A percentile compares a stretch with the other conserved stretches of the same genome.
These are phyloP conservation scores for Anethum foeniculum DNA, from an alignment of 140 eudicot genomes.

Conservation along the genomic window DNA sequence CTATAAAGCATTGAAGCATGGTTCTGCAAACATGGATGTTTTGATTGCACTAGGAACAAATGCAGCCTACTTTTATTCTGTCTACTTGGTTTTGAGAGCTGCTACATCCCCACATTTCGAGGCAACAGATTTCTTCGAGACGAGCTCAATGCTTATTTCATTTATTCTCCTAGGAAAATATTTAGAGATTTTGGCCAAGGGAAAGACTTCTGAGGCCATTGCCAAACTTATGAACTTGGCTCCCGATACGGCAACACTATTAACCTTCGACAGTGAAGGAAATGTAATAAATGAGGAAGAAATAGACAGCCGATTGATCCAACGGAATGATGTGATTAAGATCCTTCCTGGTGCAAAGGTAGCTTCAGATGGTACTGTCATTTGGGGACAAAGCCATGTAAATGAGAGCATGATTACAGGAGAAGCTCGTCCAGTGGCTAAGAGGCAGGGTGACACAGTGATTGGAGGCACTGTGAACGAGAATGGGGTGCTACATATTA, in stretches of 20 bases:
- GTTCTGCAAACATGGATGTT: conserved; percentile 98
- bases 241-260: conserved; percentile 68
- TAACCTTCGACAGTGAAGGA: conserved; percentile 54
- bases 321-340: conserved; percentile 68
- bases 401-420: conserved; percentile 98
- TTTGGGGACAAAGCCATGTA: conserved; percentile 95
- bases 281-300: conserved; percentile 64
- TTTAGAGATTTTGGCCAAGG: conserved; percentile 84
- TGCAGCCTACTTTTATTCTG: conserved; percentile 92
- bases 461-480: conserved; percentile 92
- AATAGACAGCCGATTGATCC: conserved; percentile 76
- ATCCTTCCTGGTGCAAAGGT: conserved; percentile 91
- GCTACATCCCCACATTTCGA: conserved; percentile 62
- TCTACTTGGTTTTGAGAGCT: conserved; percentile 74
- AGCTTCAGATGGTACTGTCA: conserved; percentile 81
- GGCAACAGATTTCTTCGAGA: conserved; percentile 87
- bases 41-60: conserved; percentile 89
- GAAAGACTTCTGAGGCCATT: conserved; percentile 95
- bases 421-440: conserved; percentile 83
- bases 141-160: conserved; percentile 92
- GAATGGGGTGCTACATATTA: conserved; percentile 79
- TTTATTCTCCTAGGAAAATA: conserved; percentile 88
- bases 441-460: conserved; percentile 72
- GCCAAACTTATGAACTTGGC: conserved; percentile 93
- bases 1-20: conserved; percentile 63